phyloP scores from a whole-genome alignment of 495 filamentous ascomycete species.

The Xylaria nigripes region DNA sequence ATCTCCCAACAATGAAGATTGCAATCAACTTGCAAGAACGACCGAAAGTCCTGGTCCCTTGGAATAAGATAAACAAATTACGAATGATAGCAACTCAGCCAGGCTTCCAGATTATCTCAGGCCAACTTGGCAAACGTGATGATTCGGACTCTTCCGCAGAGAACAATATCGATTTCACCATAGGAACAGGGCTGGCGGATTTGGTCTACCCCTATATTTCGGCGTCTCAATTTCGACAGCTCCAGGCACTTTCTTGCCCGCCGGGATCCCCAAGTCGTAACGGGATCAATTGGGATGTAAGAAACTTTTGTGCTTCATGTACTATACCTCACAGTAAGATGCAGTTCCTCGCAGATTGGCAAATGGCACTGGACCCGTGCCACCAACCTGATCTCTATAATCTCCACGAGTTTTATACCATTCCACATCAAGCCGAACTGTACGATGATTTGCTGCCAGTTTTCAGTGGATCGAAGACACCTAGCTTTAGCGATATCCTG shows the following conservation, averaged over 20 bases:
- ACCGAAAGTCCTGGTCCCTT: constrained; percentile 66
- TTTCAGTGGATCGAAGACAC: constrained; percentile 64
- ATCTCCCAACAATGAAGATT: constrained; percentile 73
- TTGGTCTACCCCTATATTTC: constrained; percentile 22
- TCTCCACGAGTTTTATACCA: constrained; percentile 64
- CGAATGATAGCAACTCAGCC: constrained; percentile 28
- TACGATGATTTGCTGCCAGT: constrained; percentile 59
- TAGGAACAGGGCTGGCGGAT: neutral
- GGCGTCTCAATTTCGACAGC: constrained; percentile 44
- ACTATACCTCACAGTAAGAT: constrained; percentile 57
- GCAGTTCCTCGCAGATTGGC: constrained; percentile 58
- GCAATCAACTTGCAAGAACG: constrained; percentile 73
- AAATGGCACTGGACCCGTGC: constrained; percentile 57
- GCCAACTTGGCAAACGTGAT: constrained; percentile 33
- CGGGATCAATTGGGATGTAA: constrained; percentile 43
- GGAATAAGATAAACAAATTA: constrained; percentile 37
- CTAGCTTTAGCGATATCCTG: constrained; percentile 60
- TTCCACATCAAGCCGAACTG: constrained; percentile 52
- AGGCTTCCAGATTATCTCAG: constrained; percentile 17
- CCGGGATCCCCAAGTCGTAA: constrained; percentile 50
- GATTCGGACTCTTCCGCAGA: constrained; percentile 18
- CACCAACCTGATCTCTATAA: constrained; percentile 72
- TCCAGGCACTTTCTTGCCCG: constrained; percentile 47
- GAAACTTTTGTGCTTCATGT: constrained; percentile 55
- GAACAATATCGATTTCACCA: neutral